Evolutionary conservation across 306 rosid species (phyloP).

Genomic region (Corylus avellana): DNA sequence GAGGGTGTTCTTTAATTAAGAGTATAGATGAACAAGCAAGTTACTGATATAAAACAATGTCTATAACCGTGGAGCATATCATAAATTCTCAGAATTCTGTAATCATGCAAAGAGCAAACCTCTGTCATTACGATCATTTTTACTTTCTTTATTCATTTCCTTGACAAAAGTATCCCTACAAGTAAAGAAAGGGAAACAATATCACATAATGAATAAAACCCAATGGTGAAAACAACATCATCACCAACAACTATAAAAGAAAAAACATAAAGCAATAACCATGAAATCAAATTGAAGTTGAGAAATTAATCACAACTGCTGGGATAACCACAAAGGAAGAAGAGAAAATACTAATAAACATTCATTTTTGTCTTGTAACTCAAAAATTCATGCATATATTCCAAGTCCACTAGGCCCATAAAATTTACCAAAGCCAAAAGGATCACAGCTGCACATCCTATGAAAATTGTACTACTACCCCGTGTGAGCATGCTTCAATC

Average conservation of each 20-base stretch:
- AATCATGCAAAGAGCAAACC: conserved; percentile 48
- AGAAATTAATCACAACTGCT: not conserved
- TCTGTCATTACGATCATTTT: conserved; percentile 95
- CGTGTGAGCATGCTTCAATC: not conserved
- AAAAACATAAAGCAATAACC: not conserved
- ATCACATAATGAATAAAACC: not conserved
- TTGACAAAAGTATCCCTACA: conserved; percentile 88
- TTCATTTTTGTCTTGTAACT: not conserved
- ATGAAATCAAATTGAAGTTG: not conserved
- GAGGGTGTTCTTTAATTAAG: not conserved
- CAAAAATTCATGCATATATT: not conserved
- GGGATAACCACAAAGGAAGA: not conserved
- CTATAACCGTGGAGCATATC: conserved; percentile 10
- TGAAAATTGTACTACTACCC: not conserved
- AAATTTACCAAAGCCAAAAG: not conserved
- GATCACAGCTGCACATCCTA: not conserved
- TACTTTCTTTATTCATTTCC: conserved; percentile 84
- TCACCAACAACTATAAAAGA: not conserved
- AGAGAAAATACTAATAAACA: not conserved
- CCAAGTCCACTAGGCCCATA: not conserved
- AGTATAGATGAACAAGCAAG: conserved; percentile 6
- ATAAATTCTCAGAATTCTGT: conserved; percentile 24
- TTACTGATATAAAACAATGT: conserved; percentile 15
- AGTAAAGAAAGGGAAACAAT: conserved; percentile 14
- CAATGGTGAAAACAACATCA: conserved; percentile 5